Percentiles rank a stretch among this genome's conserved stretches.
Conservation (phyloP, 2,329 filamentous ascomycete genomes). For the Calonectria pseudoreteaudii region DNA sequence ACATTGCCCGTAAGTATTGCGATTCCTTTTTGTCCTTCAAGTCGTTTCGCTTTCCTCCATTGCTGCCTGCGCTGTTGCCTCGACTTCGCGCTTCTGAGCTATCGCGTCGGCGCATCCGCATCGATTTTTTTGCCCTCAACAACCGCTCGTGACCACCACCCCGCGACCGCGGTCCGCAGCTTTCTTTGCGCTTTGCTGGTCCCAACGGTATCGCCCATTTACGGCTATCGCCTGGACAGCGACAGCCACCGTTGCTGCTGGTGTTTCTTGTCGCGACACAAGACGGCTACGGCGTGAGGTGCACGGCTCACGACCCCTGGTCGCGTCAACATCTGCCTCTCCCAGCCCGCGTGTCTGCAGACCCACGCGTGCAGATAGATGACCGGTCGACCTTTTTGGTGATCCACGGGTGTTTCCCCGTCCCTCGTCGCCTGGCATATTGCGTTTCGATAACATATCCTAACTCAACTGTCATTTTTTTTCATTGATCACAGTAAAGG, state of each 20-base stretch:
- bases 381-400: slow-evolving; percentile 30
- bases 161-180: slow-evolving; percentile 17
- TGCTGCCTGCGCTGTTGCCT: slow-evolving; percentile 27
- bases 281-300: slow-evolving; percentile 24
- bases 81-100: slow-evolving; percentile 31
- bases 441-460: slow-evolving; percentile 14
- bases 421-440: slow-evolving; percentile 28
- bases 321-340: slow-evolving; percentile 38
- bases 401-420: slow-evolving; percentile 19
- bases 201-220: slow-evolving; percentile 14
- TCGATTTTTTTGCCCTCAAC: slow-evolving; percentile 20
- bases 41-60: slow-evolving; percentile 30
- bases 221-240: slow-evolving; percentile 1
- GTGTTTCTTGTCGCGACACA: slow-evolving; percentile 29
- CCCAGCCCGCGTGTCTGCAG: slow-evolving; percentile 37
- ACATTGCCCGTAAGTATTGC: slow-evolving; percentile 52
- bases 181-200: slow-evolving; percentile 5
- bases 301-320: slow-evolving; percentile 37
- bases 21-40: slow-evolving; percentile 23
- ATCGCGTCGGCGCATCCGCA: slow-evolving; percentile 31
- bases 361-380: slow-evolving; percentile 39
- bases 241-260: slow-evolving; percentile 10
- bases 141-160: slow-evolving; percentile 20
- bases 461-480: slow-evolving; percentile 26
- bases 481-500: slow-evolving; percentile 17